Conservation (phyloP, 2,329 filamentous ascomycete genomes). For the Leptographium galeiforme region DNA sequence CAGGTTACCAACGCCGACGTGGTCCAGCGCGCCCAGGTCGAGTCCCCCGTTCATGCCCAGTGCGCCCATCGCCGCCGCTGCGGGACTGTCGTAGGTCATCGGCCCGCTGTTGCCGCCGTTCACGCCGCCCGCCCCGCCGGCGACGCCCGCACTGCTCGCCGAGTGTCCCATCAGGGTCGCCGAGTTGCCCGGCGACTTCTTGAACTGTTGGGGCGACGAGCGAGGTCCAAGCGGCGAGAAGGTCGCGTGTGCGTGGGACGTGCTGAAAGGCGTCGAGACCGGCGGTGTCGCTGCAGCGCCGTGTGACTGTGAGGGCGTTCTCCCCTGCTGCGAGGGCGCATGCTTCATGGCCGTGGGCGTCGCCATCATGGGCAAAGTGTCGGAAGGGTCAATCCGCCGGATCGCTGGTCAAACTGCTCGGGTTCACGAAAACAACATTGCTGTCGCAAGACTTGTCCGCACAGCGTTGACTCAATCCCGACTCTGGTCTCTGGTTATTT, state of each 20-base stretch:
- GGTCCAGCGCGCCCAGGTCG: constrained; percentile 36
- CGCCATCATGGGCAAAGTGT: constrained; percentile 22
- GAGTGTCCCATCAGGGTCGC: constrained; percentile 34
- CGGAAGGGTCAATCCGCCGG: background rate
- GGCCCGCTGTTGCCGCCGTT: constrained; percentile 19
- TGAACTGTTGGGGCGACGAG: constrained; percentile 51
- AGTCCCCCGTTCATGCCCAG: constrained; percentile 35
- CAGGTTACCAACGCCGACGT: constrained; percentile 34
- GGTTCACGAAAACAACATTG: no score
- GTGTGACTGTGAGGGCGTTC: constrained; percentile 30
- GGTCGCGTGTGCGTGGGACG: constrained; percentile 37
- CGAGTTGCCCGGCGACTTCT: constrained; percentile 46
- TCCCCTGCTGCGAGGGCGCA: constrained; percentile 35
- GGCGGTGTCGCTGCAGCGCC: constrained; percentile 46
- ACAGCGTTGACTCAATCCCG: no score
- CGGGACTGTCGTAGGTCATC: constrained; percentile 51
- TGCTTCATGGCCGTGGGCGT: constrained; percentile 39
- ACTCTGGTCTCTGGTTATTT: no score
- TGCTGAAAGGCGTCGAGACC: constrained; percentile 53
- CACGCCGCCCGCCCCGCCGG: background rate
- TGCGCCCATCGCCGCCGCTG: constrained; percentile 46
- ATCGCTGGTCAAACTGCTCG: no score
- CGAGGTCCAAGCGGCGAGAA: constrained; percentile 45
- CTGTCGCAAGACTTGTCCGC: no score
- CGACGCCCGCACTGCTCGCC: constrained; percentile 12